A percentile compares a stretch with the other conserved stretches of the same genome.
Evolutionary conservation across 1,139 yeast species (phyloP).

Genomic region (Yamadazyma buinensis): DNA sequence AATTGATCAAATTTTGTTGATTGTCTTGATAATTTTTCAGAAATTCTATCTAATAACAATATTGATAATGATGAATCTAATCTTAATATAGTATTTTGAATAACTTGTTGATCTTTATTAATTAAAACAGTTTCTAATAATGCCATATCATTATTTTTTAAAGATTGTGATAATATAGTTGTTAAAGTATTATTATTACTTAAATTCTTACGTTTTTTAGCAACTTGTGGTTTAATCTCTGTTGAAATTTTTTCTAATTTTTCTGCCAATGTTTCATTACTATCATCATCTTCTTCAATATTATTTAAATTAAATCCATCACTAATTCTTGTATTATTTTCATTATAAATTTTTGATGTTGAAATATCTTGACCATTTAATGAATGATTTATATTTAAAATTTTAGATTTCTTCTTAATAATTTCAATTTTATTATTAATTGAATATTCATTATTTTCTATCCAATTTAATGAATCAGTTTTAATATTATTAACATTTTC

Average conservation of each 20-base stretch:
- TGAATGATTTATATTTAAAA: constrained; percentile 37
- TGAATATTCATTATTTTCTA: constrained; percentile 25
- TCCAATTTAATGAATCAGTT: constrained; percentile 60
- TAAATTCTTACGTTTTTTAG: constrained; percentile 23
- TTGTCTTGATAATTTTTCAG: constrained; percentile 76
- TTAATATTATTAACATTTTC: constrained; percentile 66
- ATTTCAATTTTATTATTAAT: constrained; percentile 27
- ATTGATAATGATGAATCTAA: constrained; percentile 74
- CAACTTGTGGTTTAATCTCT: constrained; percentile 23
- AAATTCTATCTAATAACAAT: constrained; percentile 70
- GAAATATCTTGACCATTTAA: constrained; percentile 66
- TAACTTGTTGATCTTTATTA: constrained; percentile 68
- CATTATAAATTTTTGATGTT: constrained; percentile 65
- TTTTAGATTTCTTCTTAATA: constrained; percentile 36
- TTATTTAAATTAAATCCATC: constrained; percentile 64
- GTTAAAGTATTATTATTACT: constrained; percentile 48
- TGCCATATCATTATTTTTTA: constrained; percentile 67
- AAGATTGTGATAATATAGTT: constrained; percentile 64
- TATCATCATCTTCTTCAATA: constrained; percentile 44
- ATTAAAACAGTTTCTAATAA: constrained; percentile 76
- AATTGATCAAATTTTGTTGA: constrained; percentile 65
- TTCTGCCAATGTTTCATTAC: constrained; percentile 54
- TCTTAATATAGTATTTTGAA: constrained; percentile 67
- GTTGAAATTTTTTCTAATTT: constrained; percentile 45
- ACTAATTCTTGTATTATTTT: constrained; percentile 60